A percentile compares a stretch with the other conserved stretches of the same genome.
Conservation (phyloP, 2,329 filamentous ascomycete species). For the Hypoxylon sp. region DNA sequence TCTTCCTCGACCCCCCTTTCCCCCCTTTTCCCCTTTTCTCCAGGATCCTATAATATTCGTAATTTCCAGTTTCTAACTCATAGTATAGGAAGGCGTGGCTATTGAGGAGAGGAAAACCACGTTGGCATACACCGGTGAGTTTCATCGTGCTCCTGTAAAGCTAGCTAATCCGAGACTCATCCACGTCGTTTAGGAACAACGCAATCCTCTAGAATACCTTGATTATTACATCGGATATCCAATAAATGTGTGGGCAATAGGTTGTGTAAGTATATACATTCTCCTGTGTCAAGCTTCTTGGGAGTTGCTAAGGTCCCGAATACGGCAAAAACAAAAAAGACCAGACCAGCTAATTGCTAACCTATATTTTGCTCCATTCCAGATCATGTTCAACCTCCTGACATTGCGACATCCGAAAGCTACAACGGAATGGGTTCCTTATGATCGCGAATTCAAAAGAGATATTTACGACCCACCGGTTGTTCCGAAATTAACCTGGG, state of each 20-base stretch:
- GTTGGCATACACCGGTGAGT: conserved; percentile 23
- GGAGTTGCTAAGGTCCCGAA: not conserved
- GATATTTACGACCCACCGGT: not conserved
- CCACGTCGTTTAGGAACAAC: conserved; percentile 25
- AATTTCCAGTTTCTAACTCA: not conserved
- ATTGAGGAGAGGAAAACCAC: not conserved
- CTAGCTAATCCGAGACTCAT: not conserved
- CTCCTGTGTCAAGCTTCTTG: not conserved
- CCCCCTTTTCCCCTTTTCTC: not conserved
- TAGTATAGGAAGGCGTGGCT: not conserved
- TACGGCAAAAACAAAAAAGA: not conserved
- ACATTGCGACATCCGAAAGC: conserved; percentile 9
- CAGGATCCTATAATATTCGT: not conserved
- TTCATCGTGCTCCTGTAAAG: not conserved
- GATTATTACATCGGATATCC: conserved; percentile 5
- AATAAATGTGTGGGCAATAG: conserved; percentile 39
- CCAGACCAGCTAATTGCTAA: conserved; percentile 7
- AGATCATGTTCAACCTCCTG: conserved; percentile 37
- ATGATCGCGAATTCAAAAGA: not conserved
- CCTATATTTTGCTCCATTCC: not conserved
- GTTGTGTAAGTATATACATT: conserved; percentile 23
- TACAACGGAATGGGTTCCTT: not conserved
- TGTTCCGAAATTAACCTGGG: conserved; percentile 4
- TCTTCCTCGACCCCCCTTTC: not conserved
- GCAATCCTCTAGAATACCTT: too few species aligned